Percentiles rank a stretch among this genome's conserved stretches.
Conservation (phyloP, 2,329 filamentous ascomycete species). For the Ophiostoma pallidulum region DNA sequence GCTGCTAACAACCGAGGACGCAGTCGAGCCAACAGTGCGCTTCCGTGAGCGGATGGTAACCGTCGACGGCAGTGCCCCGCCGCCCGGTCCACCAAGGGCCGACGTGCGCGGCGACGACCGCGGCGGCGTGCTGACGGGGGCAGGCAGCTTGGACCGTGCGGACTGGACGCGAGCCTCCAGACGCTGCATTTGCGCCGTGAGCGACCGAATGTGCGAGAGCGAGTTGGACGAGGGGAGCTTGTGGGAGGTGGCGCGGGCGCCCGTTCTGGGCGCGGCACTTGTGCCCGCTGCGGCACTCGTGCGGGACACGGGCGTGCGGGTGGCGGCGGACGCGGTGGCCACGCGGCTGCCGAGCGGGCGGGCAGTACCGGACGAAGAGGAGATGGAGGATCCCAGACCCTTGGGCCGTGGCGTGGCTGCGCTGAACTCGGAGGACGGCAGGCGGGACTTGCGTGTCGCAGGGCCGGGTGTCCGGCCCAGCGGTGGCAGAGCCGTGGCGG, state of each 20-base stretch:
- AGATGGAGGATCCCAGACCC: constrained; percentile 27
- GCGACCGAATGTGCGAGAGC: constrained; percentile 81
- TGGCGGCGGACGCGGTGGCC: constrained; percentile 41
- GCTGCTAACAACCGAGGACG: constrained; percentile 30
- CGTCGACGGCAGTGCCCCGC: constrained; percentile 42
- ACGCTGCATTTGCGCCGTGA: constrained; percentile 95
- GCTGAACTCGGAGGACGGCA: constrained; percentile 41
- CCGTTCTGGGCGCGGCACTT: constrained; percentile 34
- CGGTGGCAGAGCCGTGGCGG: constrained; percentile 20
- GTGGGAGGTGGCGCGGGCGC: constrained; percentile 36
- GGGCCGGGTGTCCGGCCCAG: constrained; percentile 31
- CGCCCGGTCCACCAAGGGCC: constrained; percentile 27
- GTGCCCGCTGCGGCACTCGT: constrained; percentile 30
- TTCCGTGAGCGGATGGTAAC: constrained; percentile 61
- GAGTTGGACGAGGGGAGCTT: constrained; percentile 55
- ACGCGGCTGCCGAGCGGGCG: constrained; percentile 27
- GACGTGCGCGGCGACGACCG: constrained; percentile 62
- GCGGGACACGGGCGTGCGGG: constrained; percentile 31
- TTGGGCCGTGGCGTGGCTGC: constrained; percentile 46
- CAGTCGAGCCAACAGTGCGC: constrained; percentile 49
- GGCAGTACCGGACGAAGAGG: constrained; percentile 25
- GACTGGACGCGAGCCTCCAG: constrained; percentile 89
- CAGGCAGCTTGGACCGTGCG: constrained; percentile 83
- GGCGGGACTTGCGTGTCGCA: constrained; percentile 39
- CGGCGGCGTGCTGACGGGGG: constrained; percentile 67